phyloP scores from a whole-genome alignment of 257 asterid genomes.

The Solanum etuberosum region DNA sequence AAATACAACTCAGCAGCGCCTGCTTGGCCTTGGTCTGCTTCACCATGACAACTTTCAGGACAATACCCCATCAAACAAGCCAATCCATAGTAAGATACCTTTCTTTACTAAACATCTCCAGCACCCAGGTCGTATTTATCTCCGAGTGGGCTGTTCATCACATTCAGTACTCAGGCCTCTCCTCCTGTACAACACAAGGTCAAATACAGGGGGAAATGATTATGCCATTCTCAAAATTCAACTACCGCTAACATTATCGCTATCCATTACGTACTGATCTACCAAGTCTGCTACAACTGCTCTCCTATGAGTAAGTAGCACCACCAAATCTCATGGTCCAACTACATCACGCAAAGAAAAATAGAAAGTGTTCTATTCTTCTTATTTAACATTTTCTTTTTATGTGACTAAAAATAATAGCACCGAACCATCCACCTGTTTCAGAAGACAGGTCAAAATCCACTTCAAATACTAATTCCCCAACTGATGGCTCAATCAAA shows the following conservation, averaged over 20 bases:
- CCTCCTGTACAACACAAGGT: constrained; percentile 78
- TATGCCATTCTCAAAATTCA: constrained; percentile 54
- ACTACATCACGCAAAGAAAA: constrained; percentile 12
- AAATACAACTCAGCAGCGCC: constrained; percentile 15
- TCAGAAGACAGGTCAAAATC: constrained; percentile 1
- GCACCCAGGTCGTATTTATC: constrained; percentile 16
- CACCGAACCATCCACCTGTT: constrained; percentile 7
- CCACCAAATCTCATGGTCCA: constrained; percentile 20
- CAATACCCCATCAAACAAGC: constrained; percentile 18
- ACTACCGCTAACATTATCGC: constrained; percentile 48
- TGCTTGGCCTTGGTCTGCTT: constrained; percentile 18
- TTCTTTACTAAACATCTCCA: constrained; percentile 22
- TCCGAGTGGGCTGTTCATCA: constrained; percentile 26
- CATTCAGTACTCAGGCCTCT: constrained; percentile 37
- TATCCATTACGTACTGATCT: constrained; percentile 37
- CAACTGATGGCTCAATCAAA: constrained; percentile 18
- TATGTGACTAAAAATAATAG: not conserved
- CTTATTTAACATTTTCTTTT: not conserved
- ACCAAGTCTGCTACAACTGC: constrained; percentile 26
- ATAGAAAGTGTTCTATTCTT: not conserved
- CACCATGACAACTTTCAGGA: constrained; percentile 8
- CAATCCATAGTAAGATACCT: constrained; percentile 20
- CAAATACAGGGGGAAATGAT: constrained; percentile 62
- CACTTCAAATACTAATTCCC: constrained; percentile 3
- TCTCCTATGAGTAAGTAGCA: constrained; percentile 15